These are phyloP conservation scores for Cercospora brassicicola DNA, from an alignment of 2,329 filamentous ascomycete species.

Conservation along the genomic window DNA sequence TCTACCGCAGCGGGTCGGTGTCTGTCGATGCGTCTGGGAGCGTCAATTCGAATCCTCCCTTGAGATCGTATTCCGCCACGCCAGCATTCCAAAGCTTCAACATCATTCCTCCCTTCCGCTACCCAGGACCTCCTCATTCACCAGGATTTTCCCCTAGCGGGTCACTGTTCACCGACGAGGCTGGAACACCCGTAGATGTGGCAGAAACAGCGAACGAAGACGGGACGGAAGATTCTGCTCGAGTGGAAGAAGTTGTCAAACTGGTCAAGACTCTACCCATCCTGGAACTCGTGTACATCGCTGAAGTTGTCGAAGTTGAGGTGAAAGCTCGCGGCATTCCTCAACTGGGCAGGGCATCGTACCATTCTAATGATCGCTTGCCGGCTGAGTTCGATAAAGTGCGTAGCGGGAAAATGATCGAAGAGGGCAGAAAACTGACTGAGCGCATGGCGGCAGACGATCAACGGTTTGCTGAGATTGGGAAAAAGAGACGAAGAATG, in stretches of 20 bases:
- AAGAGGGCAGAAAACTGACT: background rate
- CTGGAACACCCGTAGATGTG: background rate
- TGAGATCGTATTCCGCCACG: no score
- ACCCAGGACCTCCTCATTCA: no score
- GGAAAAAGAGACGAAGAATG: background rate
- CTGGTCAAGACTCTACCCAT: background rate
- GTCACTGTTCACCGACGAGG: no score
- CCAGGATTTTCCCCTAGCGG: no score
- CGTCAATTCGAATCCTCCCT: no score
- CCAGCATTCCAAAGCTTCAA: no score
- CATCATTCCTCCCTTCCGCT: no score
- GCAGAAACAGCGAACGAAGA: background rate
- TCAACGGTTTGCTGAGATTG: background rate
- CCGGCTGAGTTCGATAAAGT: background rate
- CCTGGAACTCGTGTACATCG: background rate
- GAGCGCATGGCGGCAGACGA: background rate
- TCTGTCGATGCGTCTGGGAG: no score
- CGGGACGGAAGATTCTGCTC: background rate
- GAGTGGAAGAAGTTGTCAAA: background rate
- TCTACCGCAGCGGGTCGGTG: no score
- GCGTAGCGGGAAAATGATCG: background rate
- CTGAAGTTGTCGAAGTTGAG: background rate
- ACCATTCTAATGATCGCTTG: no score
- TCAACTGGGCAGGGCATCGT: no score
- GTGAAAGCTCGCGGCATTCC: no score